phyloP scores from a whole-genome alignment of 495 filamentous ascomycete genomes.

The Penicillium lagena region DNA sequence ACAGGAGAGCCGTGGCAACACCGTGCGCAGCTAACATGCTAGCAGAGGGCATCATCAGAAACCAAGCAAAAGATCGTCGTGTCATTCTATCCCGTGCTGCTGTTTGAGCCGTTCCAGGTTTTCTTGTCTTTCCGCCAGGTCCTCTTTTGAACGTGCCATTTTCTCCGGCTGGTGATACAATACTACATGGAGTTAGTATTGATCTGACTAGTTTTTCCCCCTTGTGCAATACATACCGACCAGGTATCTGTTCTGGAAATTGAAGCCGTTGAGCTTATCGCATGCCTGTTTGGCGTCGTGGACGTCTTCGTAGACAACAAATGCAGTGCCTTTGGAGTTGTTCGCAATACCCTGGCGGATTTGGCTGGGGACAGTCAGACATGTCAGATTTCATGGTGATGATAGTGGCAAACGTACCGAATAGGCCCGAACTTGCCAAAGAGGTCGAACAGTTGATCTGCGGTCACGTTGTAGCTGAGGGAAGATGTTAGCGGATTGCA shows the following conservation, averaged over 20 bases:
- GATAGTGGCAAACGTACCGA: slow-evolving; percentile 49
- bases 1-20: slow-evolving; percentile 25
- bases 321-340: slow-evolving; percentile 96
- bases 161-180: slow-evolving; percentile 99
- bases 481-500: neutral
- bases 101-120: slow-evolving; percentile 97
- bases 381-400: neutral
- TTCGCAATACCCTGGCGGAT: slow-evolving; percentile 96
- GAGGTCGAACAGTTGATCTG: slow-evolving; percentile 89
- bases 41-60: slow-evolving; percentile 32
- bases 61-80: slow-evolving; percentile 26
- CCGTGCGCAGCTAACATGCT: slow-evolving; percentile 31
- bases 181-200: slow-evolving; percentile 44
- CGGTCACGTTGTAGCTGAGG: slow-evolving; percentile 85
- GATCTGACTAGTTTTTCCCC: neutral
- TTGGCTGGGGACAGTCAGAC: slow-evolving; percentile 59
- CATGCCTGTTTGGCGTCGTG: slow-evolving; percentile 98
- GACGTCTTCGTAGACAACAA: slow-evolving; percentile 98
- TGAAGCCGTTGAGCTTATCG: slow-evolving; percentile 99
- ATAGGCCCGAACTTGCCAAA: slow-evolving; percentile 94
- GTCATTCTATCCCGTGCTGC: slow-evolving; percentile 97
- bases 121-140: slow-evolving; percentile 88
- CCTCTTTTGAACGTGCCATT: slow-evolving; percentile 87
- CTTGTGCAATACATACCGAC: slow-evolving; percentile 63
- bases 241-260: slow-evolving; percentile 99